A percentile compares a stretch with the other conserved stretches of the same genome.
Evolutionary conservation across 495 filamentous ascomycete species (phyloP).

Genomic region (Xylaria sp.): DNA sequence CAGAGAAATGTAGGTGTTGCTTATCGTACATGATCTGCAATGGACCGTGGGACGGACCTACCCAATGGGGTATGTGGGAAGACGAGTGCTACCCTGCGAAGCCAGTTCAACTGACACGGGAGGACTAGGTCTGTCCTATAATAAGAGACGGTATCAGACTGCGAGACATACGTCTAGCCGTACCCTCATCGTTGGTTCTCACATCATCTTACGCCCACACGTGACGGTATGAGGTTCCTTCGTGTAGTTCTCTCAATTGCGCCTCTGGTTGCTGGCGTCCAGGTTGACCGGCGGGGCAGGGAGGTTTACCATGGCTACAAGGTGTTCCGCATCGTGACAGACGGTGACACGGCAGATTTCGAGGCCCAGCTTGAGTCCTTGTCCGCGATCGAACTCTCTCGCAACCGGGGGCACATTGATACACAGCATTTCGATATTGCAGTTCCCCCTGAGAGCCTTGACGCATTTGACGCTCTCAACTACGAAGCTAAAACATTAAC

Average conservation of each 20-base stretch:
- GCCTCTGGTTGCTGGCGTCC: constrained; percentile 32
- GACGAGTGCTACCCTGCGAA: constrained; percentile 26
- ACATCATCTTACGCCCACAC: constrained; percentile 1
- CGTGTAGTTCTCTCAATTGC: constrained; percentile 30
- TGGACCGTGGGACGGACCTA: constrained; percentile 31
- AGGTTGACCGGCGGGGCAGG: constrained; percentile 38
- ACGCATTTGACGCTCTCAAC: constrained; percentile 47
- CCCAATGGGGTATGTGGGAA: constrained; percentile 37
- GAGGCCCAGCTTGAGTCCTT: constrained; percentile 42
- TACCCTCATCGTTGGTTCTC: background rate
- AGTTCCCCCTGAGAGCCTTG: constrained; percentile 49
- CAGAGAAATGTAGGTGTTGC: constrained; percentile 9
- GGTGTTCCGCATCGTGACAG: constrained; percentile 46
- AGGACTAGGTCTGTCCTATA: constrained; percentile 1
- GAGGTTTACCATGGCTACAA: constrained; percentile 54
- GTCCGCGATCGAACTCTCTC: constrained; percentile 42
- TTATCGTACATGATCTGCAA: constrained; percentile 22
- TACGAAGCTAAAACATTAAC: constrained; percentile 49
- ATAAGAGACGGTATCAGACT: constrained; percentile 14
- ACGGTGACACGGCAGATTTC: constrained; percentile 34
- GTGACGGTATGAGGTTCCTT: constrained; percentile 38
- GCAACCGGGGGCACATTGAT: constrained; percentile 38
- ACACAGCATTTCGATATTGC: constrained; percentile 48
- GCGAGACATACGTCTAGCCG: background rate
- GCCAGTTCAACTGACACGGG: constrained; percentile 12